A percentile compares a stretch with the other conserved stretches of the same genome.
Evolutionary conservation across 2,329 filamentous ascomycete genomes (phyloP).

Genomic region (Aureobasidium sp.): DNA sequence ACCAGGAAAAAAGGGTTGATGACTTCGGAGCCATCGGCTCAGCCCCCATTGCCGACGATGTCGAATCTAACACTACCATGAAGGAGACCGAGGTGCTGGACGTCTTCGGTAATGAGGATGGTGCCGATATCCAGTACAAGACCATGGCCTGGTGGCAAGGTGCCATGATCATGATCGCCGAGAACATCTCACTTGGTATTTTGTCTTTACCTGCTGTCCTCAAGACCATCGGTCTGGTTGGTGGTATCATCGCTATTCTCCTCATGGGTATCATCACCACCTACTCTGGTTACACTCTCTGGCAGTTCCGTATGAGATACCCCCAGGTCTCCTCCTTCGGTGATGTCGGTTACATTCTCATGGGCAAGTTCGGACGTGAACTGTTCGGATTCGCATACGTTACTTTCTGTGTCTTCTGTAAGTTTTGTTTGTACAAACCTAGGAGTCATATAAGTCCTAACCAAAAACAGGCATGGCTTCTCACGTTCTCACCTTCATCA

Average conservation of each 20-base stretch:
- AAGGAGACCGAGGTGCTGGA: constrained; percentile 13
- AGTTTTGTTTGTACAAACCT: not conserved
- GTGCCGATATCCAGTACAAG: constrained; percentile 41
- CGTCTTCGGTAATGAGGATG: constrained; percentile 9
- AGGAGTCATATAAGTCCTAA: not conserved
- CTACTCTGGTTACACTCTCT: constrained; percentile 53
- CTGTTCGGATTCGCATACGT: constrained; percentile 55
- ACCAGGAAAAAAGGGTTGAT: constrained; percentile 7
- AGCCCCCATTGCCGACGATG: constrained; percentile 1
- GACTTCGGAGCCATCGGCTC: constrained; percentile 1
- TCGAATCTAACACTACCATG: constrained; percentile 3
- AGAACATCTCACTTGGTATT: constrained; percentile 50
- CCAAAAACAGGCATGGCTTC: constrained; percentile 49
- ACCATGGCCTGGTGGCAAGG: constrained; percentile 41
- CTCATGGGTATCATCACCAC: constrained; percentile 48
- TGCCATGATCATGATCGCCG: constrained; percentile 45
- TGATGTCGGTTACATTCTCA: constrained; percentile 59
- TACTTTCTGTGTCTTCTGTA: constrained; percentile 55
- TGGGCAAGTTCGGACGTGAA: constrained; percentile 55
- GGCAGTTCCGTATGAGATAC: constrained; percentile 49
- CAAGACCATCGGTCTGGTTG: constrained; percentile 44
- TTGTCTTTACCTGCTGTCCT: constrained; percentile 47
- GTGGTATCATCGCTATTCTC: constrained; percentile 47
- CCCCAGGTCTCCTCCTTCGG: constrained; percentile 52
- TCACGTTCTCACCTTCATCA: constrained; percentile 61